Conservation (phyloP, 805 yeast species). For the Candida lessepsii region DNA sequence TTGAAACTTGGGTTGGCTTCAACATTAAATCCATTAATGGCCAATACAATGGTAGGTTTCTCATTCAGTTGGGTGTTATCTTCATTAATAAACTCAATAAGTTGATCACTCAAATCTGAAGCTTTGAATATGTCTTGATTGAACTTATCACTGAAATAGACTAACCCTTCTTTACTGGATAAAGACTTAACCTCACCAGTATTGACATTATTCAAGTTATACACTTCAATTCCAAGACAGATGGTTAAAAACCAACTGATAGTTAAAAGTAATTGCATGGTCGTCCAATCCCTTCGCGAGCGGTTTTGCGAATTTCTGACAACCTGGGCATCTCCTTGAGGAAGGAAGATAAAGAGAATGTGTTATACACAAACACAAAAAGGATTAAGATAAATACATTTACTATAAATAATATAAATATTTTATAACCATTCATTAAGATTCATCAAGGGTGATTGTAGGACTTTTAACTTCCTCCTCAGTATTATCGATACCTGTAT, state of each 20-base stretch:
- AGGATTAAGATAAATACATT: not conserved
- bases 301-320: not conserved
- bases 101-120: constrained; percentile 14
- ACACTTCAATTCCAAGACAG: constrained; percentile 9
- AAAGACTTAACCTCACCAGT: not conserved
- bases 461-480: constrained; percentile 20
- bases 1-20: constrained; percentile 1
- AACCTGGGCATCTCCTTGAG: too few relatives aligned
- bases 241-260: constrained; percentile 6
- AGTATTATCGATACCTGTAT: constrained; percentile 15
- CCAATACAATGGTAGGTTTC: constrained; percentile 34
- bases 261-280: constrained; percentile 7
- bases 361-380: not conserved
- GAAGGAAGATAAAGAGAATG: not conserved
- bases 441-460: constrained; percentile 40
- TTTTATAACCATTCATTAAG: constrained; percentile 4
- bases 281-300: constrained; percentile 1
- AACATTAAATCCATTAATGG: constrained; percentile 40
- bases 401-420: not conserved
- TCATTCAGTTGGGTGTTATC: constrained; percentile 9
- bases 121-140: constrained; percentile 13
- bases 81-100: constrained; percentile 25
- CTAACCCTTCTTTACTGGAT: constrained; percentile 28
- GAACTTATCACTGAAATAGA: constrained; percentile 44
- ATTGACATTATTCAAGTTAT: constrained; percentile 2